These are phyloP conservation scores for Carex pumila DNA, from an alignment of 176 grass and related monocot genomes.

Conservation along the genomic window DNA sequence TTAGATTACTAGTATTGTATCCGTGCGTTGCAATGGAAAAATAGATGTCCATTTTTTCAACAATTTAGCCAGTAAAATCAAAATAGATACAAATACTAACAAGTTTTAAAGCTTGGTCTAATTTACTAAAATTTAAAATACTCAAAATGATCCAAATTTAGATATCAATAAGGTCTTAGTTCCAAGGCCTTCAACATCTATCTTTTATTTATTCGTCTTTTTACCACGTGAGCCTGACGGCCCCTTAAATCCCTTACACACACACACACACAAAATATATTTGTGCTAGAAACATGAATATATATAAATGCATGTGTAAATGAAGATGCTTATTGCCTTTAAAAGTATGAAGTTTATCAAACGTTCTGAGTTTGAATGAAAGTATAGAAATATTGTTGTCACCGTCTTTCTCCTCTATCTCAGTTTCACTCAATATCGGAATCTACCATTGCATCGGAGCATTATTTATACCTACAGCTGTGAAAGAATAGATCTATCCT, in stretches of 20 bases:
- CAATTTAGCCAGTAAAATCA: background rate
- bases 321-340: too few species aligned
- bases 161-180: background rate
- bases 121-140: background rate
- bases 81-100: background rate
- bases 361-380: too few species aligned
- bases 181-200: background rate
- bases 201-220: background rate
- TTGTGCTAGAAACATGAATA: background rate
- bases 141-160: background rate
- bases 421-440: too few species aligned
- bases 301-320: background rate
- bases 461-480: too few species aligned
- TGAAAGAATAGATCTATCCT: too few species aligned
- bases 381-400: too few species aligned
- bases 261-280: background rate
- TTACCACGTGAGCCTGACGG: background rate
- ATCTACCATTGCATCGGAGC: too few species aligned
- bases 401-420: too few species aligned
- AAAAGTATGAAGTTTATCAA: too few species aligned
- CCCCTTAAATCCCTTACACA: constrained; percentile 7
- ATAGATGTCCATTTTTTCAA: background rate
- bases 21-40: too few species aligned
- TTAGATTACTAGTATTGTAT: too few species aligned
- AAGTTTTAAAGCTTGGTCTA: background rate